Evolutionary conservation across 148 eudicot species (phyloP).

Genomic region (Silene latifolia): DNA sequence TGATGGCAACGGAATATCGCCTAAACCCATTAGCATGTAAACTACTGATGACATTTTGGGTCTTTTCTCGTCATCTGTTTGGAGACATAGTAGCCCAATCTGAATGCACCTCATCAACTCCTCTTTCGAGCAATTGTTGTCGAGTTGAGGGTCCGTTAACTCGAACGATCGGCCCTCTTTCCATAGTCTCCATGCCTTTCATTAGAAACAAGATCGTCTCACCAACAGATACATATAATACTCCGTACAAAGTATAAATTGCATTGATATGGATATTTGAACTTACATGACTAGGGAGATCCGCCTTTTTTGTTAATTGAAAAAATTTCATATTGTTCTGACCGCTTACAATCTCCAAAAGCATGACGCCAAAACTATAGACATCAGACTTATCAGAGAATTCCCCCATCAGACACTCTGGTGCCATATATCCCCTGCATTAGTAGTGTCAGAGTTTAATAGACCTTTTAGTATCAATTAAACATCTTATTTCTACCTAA

Average conservation of each 20-base stretch:
- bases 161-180: background rate
- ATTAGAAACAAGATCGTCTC: background rate
- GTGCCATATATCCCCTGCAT: conserved; percentile 30
- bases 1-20: conserved; percentile 18
- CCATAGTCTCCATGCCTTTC: conserved; percentile 28
- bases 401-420: conserved; percentile 28
- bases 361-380: conserved; percentile 37
- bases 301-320: background rate
- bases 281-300: conserved; percentile 10
- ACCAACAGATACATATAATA: background rate
- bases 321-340: conserved; percentile 2
- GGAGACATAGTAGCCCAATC: conserved; percentile 22
- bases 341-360: conserved; percentile 25
- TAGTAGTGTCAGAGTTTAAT: no score
- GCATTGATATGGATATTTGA: background rate
- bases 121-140: conserved; percentile 1
- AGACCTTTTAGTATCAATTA: background rate
- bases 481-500: no score
- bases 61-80: conserved; percentile 3
- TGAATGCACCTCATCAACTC: conserved; percentile 23
- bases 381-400: conserved; percentile 46
- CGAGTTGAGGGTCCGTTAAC: conserved; percentile 4
- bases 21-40: conserved; percentile 21
- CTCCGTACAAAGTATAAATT: background rate
- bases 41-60: conserved; percentile 20